Conservation (phyloP, 768 basidiomycete species). For the Kwoniella sp. region DNA sequence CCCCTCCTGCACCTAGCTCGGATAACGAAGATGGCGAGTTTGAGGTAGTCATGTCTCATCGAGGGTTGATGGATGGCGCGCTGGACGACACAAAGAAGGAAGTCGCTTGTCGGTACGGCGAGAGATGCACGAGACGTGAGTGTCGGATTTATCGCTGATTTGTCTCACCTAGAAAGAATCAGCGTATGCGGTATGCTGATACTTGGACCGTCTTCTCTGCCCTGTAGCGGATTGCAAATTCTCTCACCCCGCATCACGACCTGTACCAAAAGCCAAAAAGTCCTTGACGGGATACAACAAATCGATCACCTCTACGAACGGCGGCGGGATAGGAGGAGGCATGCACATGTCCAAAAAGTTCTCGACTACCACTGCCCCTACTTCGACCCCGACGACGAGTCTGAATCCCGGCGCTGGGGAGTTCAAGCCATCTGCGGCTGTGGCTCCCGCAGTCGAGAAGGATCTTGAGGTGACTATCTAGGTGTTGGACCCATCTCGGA, state of each 20-base stretch:
- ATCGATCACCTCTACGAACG: slow-evolving; percentile 8
- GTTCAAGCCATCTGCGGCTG: slow-evolving; percentile 26
- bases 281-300: slow-evolving; percentile 13
- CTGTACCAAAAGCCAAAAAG: slow-evolving; percentile 31
- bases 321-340: slow-evolving; percentile 27
- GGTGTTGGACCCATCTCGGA: too few species aligned
- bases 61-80: slow-evolving; percentile 47
- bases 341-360: slow-evolving; percentile 50
- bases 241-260: slow-evolving; percentile 72
- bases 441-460: background rate
- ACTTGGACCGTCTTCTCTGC: background rate
- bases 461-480: slow-evolving; percentile 31
- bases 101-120: slow-evolving; percentile 75
- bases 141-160: slow-evolving; percentile 14
- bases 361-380: slow-evolving; percentile 11
- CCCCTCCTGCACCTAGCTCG: slow-evolving; percentile 24
- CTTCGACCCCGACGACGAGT: slow-evolving; percentile 4
- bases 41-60: slow-evolving; percentile 48
- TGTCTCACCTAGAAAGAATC: background rate
- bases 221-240: slow-evolving; percentile 73
- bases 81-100: slow-evolving; percentile 40
- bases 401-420: slow-evolving; percentile 37
- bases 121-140: slow-evolving; percentile 72
- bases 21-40: slow-evolving; percentile 50
- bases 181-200: background rate